A percentile compares a stretch with the other conserved stretches of the same genome.
phyloP scores from a whole-genome alignment of 768 basidiomycete species.

The Fomitopsis pulvina region DNA sequence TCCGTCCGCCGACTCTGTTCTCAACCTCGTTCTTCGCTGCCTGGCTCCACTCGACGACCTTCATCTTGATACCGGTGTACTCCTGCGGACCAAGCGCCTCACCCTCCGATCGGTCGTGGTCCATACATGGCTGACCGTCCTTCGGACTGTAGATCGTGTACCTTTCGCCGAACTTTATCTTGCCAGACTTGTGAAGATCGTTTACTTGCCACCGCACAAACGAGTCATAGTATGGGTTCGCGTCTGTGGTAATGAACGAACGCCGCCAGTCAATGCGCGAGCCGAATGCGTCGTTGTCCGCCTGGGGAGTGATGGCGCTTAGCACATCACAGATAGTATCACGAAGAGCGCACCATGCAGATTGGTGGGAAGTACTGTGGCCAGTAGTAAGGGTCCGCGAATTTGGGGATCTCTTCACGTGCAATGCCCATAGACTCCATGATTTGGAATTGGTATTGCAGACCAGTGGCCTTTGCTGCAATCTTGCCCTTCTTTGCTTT shows the following conservation, averaged over 20 bases:
- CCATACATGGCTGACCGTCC: constrained; percentile 99
- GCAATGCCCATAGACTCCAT: constrained; percentile 93
- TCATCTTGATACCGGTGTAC: constrained; percentile 93
- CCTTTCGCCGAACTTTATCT: constrained; percentile 97
- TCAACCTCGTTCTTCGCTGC: constrained; percentile 59
- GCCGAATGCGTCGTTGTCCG: constrained; percentile 83
- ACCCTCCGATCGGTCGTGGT: constrained; percentile 94
- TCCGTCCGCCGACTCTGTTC: constrained; percentile 66
- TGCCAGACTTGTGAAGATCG: constrained; percentile 77
- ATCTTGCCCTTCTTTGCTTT: constrained; percentile 97
- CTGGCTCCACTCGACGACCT: constrained; percentile 79
- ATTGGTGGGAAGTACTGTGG: constrained; percentile 93
- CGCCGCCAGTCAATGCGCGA: constrained; percentile 97
- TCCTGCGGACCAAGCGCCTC: constrained; percentile 95
- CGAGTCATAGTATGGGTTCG: constrained; percentile 94
- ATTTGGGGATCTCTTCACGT: constrained; percentile 86
- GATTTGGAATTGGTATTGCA: constrained; percentile 98
- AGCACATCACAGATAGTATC: not conserved
- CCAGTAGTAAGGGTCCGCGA: constrained; percentile 95
- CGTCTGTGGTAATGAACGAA: constrained; percentile 87
- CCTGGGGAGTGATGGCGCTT: constrained; percentile 22
- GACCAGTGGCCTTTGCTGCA: constrained; percentile 85
- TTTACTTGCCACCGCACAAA: constrained; percentile 99
- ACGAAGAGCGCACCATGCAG: constrained; percentile 51
- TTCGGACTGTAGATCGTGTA: constrained; percentile 99